Evolutionary conservation across 169 alveolate species (phyloP).

Genomic region (Hepatocystis sp.): DNA sequence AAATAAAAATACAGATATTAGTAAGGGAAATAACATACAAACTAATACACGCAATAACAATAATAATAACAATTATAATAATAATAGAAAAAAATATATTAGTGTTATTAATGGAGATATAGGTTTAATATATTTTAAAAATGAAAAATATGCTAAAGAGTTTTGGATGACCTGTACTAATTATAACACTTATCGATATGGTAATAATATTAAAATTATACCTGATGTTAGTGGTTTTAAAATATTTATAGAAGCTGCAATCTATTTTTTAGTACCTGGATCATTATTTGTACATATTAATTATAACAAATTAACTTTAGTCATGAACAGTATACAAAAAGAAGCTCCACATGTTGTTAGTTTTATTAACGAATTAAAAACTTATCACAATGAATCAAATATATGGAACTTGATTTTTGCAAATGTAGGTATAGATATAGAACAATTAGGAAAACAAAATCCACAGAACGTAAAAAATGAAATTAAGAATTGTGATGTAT

Average conservation of each 20-base stretch:
- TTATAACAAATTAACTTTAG: slow-evolving; percentile 28
- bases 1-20: too few species aligned
- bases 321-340: slow-evolving; percentile 19
- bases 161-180: slow-evolving; percentile 24
- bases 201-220: slow-evolving; percentile 3
- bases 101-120: slow-evolving; percentile 31
- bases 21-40: too few species aligned
- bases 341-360: not conserved
- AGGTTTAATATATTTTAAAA: slow-evolving; percentile 43
- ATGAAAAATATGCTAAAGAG: slow-evolving; percentile 45
- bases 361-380: slow-evolving; percentile 19
- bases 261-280: slow-evolving; percentile 21
- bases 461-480: not conserved
- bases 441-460: not conserved
- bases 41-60: too few species aligned
- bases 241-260: slow-evolving; percentile 56
- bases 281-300: slow-evolving; percentile 27
- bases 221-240: slow-evolving; percentile 53
- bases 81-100: too few species aligned
- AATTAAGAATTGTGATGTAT: not conserved
- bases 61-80: too few species aligned
- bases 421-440: not conserved
- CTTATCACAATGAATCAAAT: not conserved
- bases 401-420: slow-evolving; percentile 44
- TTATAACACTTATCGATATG: slow-evolving; percentile 7